Conservation (phyloP, 2,329 filamentous ascomycete genomes). For the Aspergillus flavus region DNA sequence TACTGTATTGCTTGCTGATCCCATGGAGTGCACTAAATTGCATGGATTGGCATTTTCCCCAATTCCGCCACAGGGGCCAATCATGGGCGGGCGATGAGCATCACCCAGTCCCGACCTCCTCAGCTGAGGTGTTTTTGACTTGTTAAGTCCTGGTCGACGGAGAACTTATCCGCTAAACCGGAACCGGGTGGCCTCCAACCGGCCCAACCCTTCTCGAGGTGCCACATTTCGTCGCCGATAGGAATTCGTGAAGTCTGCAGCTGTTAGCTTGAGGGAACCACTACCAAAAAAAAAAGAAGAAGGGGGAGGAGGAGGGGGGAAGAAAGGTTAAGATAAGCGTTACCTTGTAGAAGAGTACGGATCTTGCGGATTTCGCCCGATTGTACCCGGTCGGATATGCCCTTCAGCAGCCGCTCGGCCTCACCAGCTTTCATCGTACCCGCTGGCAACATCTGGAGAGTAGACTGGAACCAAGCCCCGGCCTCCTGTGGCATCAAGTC, state of each 20-base stretch:
- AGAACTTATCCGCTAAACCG: constrained; percentile 65
- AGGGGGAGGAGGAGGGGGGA: not conserved
- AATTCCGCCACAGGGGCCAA: not conserved
- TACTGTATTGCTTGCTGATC: constrained; percentile 7
- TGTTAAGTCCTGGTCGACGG: constrained; percentile 5
- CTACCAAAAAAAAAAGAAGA: not conserved
- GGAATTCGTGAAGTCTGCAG: constrained; percentile 83
- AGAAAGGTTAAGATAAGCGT: not conserved
- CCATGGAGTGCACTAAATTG: not conserved
- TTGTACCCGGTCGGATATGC: constrained; percentile 76
- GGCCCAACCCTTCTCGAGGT: constrained; percentile 86
- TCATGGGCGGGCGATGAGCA: constrained; percentile 3
- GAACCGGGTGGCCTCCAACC: constrained; percentile 84
- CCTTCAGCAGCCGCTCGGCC: constrained; percentile 75
- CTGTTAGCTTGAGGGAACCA: constrained; percentile 12
- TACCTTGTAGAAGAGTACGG: constrained; percentile 73
- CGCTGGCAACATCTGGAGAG: constrained; percentile 78
- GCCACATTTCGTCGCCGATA: constrained; percentile 93
- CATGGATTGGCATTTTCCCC: not conserved
- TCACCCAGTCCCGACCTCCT: constrained; percentile 6
- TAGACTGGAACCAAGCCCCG: constrained; percentile 78
- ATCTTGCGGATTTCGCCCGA: constrained; percentile 75
- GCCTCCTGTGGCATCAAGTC: constrained; percentile 81
- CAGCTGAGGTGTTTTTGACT: constrained; percentile 16
- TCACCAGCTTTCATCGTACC: constrained; percentile 81